A percentile compares a stretch with the other conserved stretches of the same genome.
Evolutionary conservation across 1,284 basidiomycete species (phyloP).

Genomic region (Cyathus olla): DNA sequence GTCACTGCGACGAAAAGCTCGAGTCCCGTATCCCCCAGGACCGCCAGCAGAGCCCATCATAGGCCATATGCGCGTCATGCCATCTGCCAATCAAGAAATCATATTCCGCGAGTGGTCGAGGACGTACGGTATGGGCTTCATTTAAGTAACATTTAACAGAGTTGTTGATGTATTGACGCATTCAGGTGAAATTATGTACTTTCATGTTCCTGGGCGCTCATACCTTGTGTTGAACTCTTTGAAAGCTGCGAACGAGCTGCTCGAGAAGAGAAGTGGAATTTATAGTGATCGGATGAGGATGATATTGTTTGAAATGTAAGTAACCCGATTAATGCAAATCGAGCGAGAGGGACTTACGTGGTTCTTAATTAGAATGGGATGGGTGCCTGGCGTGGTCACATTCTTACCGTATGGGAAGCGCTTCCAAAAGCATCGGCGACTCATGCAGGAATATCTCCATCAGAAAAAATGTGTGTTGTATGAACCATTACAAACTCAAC

Average conservation of each 20-base stretch:
- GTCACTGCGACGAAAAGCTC: too few species aligned
- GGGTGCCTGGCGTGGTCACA: slow-evolving; percentile 13
- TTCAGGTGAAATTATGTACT: slow-evolving; percentile 28
- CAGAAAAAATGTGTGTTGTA: slow-evolving; percentile 13
- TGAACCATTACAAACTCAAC: slow-evolving; percentile 10
- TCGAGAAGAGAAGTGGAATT: slow-evolving; percentile 40
- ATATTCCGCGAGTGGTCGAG: slow-evolving; percentile 22
- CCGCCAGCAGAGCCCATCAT: slow-evolving; percentile 28
- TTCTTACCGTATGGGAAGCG: slow-evolving; percentile 22
- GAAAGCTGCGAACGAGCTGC: slow-evolving; percentile 40
- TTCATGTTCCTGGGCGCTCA: slow-evolving; percentile 22
- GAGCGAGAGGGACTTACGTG: background rate
- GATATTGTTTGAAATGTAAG: slow-evolving; percentile 13
- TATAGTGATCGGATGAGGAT: slow-evolving; percentile 43
- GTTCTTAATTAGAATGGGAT: slow-evolving; percentile 23
- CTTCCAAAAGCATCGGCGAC: slow-evolving; percentile 22
- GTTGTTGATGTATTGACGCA: slow-evolving; percentile 31
- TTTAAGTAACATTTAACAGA: background rate
- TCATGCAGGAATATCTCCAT: slow-evolving; percentile 21
- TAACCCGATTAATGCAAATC: background rate
- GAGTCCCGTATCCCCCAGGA: slow-evolving; percentile 19
- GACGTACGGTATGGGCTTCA: slow-evolving; percentile 15
- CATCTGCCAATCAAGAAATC: slow-evolving; percentile 12
- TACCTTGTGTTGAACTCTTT: slow-evolving; percentile 43
- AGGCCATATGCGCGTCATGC: slow-evolving; percentile 26